phyloP scores from a whole-genome alignment of 2,329 filamentous ascomycete species.

The Trichoderma lentiforme region DNA sequence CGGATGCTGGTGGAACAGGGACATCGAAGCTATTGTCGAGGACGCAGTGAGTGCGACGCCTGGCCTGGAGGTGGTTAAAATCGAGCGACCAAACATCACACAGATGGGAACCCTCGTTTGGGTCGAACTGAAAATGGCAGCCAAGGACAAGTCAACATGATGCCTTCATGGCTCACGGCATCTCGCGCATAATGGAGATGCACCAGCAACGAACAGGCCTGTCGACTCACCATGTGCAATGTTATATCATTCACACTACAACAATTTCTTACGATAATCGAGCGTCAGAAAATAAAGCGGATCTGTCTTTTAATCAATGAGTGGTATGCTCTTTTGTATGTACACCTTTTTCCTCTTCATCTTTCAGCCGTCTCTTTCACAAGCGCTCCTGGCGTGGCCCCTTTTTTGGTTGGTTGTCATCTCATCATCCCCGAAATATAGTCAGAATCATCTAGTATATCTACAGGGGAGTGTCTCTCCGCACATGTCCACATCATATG shows the following conservation, averaged over 20 bases:
- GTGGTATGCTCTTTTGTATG: slow-evolving; percentile 20
- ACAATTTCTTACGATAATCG: not conserved
- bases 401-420: slow-evolving; percentile 9
- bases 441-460: slow-evolving; percentile 28
- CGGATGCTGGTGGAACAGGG: slow-evolving; percentile 68
- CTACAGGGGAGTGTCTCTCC: slow-evolving; percentile 29
- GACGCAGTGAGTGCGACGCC: slow-evolving; percentile 47
- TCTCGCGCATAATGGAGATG: not conserved
- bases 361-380: slow-evolving; percentile 1
- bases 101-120: slow-evolving; percentile 58
- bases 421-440: slow-evolving; percentile 23
- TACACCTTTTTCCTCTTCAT: not conserved
- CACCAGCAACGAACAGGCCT: not conserved
- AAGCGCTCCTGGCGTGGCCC: not conserved
- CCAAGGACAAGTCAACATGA: slow-evolving; percentile 20
- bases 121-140: slow-evolving; percentile 51
- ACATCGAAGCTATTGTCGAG: slow-evolving; percentile 54
- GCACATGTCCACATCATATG: slow-evolving; percentile 28
- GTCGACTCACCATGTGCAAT: not conserved
- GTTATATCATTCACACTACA: not conserved
- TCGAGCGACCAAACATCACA: slow-evolving; percentile 49
- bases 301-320: slow-evolving; percentile 13
- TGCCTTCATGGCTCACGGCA: not conserved
- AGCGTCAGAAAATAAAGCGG: not conserved
- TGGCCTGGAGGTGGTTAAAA: slow-evolving; percentile 54